These are phyloP conservation scores for Mikania micrantha DNA, from an alignment of 129 eudicot genomes.

Conservation along the genomic window DNA sequence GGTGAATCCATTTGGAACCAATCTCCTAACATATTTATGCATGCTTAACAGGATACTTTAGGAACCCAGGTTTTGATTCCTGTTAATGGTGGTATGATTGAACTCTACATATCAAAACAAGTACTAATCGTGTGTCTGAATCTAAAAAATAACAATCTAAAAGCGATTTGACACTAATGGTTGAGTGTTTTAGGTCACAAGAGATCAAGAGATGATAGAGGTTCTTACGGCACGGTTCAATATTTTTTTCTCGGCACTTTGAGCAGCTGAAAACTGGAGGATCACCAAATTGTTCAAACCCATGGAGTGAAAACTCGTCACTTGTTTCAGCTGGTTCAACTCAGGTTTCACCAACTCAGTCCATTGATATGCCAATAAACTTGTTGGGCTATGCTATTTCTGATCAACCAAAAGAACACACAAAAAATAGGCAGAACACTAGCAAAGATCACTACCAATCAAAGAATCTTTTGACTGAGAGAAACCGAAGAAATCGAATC, in stretches of 20 bases:
- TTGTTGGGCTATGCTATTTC: too few relatives aligned
- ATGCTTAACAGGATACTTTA: constrained; percentile 34
- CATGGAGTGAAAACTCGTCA: constrained; percentile 32
- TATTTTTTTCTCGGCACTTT: background rate
- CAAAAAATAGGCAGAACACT: too few relatives aligned
- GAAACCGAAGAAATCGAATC: too few relatives aligned
- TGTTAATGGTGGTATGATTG: constrained; percentile 59
- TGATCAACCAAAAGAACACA: too few relatives aligned
- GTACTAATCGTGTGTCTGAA: constrained; percentile 29
- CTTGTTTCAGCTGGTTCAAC: constrained; percentile 23
- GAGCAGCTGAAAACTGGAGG: constrained; percentile 36
- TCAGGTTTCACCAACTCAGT: too few relatives aligned
- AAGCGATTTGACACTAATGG: background rate
- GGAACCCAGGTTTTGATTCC: constrained; percentile 82
- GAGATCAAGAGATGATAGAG: constrained; percentile 49
- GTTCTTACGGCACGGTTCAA: constrained; percentile 38
- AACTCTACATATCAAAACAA: constrained; percentile 52
- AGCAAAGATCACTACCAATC: too few relatives aligned
- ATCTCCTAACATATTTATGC: background rate
- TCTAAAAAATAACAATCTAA: background rate
- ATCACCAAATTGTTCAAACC: constrained; percentile 46
- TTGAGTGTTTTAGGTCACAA: constrained; percentile 42
- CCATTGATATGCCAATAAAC: too few relatives aligned
- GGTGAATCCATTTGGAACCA: background rate
- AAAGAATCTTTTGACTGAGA: too few relatives aligned